phyloP scores from a whole-genome alignment of 140 eudicot genomes.

The Bidens hawaiensis region DNA sequence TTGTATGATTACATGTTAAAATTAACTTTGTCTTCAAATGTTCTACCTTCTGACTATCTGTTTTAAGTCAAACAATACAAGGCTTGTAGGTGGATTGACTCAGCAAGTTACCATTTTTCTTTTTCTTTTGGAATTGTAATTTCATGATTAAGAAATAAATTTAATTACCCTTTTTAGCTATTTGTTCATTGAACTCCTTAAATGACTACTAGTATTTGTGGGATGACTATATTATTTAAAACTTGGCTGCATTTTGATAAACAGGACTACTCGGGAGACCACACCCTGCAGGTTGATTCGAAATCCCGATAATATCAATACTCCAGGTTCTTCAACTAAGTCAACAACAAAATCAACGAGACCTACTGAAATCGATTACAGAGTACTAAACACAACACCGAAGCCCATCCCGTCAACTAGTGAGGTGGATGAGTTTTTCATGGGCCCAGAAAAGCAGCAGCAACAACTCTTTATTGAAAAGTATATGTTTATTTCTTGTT shows the following conservation, averaged over 20 bases:
- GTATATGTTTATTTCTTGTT: constrained; percentile 23
- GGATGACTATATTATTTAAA: too few relatives aligned
- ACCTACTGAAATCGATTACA: constrained; percentile 14
- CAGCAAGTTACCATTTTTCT: too few relatives aligned
- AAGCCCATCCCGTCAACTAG: constrained; percentile 41
- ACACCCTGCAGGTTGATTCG: constrained; percentile 67
- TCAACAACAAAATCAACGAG: too few relatives aligned
- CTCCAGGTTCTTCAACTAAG: constrained; percentile 52
- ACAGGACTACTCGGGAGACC: constrained; percentile 65
- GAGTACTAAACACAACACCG: constrained; percentile 25
- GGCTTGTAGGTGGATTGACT: too few relatives aligned
- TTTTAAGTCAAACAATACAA: too few relatives aligned
- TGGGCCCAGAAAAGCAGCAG: constrained; percentile 51
- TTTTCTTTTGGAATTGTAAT: too few relatives aligned
- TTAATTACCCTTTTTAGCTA: too few relatives aligned
- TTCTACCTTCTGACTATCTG: too few relatives aligned
- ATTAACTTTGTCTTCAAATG: constrained; percentile 18
- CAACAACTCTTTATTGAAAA: constrained; percentile 50
- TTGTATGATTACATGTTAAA: constrained; percentile 11
- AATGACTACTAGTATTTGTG: too few relatives aligned
- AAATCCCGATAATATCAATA: constrained; percentile 37
- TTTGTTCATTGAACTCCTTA: too few relatives aligned
- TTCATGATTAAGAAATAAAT: too few relatives aligned
- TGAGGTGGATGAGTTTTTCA: constrained; percentile 66
- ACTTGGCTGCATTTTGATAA: constrained; percentile 18